phyloP scores from a whole-genome alignment of 2,329 filamentous ascomycete species.

The Chaetomiaceae sp. region DNA sequence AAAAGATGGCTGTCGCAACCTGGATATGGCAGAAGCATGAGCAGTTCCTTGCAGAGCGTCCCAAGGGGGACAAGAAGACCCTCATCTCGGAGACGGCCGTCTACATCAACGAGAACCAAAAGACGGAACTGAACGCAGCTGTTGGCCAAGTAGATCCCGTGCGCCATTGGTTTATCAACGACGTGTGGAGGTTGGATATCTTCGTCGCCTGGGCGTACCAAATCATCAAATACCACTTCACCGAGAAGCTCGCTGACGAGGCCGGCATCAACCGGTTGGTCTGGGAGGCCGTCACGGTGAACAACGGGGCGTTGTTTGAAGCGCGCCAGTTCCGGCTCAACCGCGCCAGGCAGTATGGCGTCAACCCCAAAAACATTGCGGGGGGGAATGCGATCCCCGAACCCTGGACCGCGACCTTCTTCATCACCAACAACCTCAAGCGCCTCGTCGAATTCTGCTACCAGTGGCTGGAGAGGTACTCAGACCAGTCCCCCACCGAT shows the following conservation, averaged over 20 bases:
- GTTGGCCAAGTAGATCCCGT: slow-evolving; percentile 72
- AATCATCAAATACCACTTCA: slow-evolving; percentile 67
- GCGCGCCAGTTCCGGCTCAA: slow-evolving; percentile 66
- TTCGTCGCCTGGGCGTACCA: slow-evolving; percentile 76
- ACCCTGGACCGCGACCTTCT: slow-evolving; percentile 77
- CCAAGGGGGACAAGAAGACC: slow-evolving; percentile 59
- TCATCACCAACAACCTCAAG: slow-evolving; percentile 57
- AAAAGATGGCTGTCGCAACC: slow-evolving; percentile 78
- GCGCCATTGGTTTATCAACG: slow-evolving; percentile 80
- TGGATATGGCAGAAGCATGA: slow-evolving; percentile 80
- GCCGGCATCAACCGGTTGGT: slow-evolving; percentile 50
- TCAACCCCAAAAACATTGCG: slow-evolving; percentile 57
- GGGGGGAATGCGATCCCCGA: slow-evolving; percentile 67
- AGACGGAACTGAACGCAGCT: slow-evolving; percentile 59
- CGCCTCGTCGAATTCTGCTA: slow-evolving; percentile 55
- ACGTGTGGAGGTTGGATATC: slow-evolving; percentile 66
- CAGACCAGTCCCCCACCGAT: slow-evolving; percentile 25
- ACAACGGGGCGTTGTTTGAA: slow-evolving; percentile 64
- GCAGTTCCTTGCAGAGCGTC: slow-evolving; percentile 54
- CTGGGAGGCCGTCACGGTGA: slow-evolving; percentile 62
- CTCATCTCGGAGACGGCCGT: slow-evolving; percentile 70
- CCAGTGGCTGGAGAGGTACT: slow-evolving; percentile 49
- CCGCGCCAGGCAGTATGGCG: slow-evolving; percentile 67
- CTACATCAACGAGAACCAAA: slow-evolving; percentile 71
- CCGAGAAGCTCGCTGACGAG: slow-evolving; percentile 54